phyloP scores from a whole-genome alignment of 78 protist genomes.

The Pigoraptor vietnamica region DNA sequence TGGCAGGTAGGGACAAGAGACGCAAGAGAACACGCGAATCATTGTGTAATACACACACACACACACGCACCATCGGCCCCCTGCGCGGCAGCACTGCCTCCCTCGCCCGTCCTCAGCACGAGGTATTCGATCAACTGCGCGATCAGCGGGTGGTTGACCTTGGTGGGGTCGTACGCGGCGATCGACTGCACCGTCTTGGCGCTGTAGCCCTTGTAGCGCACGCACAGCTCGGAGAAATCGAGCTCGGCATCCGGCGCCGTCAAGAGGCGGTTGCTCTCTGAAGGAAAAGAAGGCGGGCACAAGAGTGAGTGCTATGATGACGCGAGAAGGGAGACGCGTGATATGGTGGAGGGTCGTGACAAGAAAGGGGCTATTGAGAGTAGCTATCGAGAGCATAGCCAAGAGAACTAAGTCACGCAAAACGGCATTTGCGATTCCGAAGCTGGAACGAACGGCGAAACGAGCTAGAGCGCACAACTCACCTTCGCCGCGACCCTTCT shows the following conservation, averaged over 20 bases:
- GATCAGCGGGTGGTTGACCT: background rate
- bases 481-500: background rate
- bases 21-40: too few relatives aligned
- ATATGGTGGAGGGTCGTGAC: too few relatives aligned
- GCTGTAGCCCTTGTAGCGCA: background rate
- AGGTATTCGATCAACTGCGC: background rate
- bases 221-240: background rate
- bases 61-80: background rate
- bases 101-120: background rate
- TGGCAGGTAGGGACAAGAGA: too few relatives aligned
- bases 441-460: background rate
- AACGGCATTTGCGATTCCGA: background rate
- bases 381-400: too few relatives aligned
- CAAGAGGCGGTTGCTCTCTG: background rate
- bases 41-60: too few relatives aligned
- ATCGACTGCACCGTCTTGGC: background rate
- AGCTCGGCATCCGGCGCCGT: background rate
- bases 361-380: too few relatives aligned
- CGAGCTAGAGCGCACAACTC: background rate
- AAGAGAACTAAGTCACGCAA: background rate
- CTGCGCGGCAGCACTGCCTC: background rate
- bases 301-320: background rate
- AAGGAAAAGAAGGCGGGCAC: background rate
- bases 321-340: background rate
- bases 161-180: background rate